phyloP scores from a whole-genome alignment of 345 rosid species.

The Murraya koenigii region DNA sequence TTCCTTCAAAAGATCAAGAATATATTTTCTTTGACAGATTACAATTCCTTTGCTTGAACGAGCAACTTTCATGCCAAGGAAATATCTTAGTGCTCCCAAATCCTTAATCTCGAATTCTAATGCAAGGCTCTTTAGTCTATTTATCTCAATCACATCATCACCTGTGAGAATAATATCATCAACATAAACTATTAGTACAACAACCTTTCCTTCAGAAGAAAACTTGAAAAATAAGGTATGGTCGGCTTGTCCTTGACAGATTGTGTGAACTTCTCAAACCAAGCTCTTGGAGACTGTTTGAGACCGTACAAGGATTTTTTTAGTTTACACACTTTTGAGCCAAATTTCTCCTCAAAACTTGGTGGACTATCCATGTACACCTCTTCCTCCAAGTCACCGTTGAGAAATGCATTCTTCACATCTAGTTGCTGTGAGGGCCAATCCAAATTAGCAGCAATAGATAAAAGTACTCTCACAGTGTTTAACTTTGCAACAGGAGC shows the following conservation, averaged over 20 bases:
- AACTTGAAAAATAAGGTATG: background rate
- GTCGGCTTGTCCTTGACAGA: background rate
- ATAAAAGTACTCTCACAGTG: no score
- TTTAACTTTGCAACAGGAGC: no score
- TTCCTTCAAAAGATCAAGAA: background rate
- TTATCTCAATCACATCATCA: background rate
- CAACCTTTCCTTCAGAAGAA: background rate
- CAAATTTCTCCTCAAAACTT: background rate
- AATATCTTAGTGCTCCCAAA: background rate
- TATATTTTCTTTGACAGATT: background rate
- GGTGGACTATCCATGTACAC: background rate
- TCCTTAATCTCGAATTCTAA: background rate
- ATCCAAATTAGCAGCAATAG: background rate
- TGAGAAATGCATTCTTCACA: background rate
- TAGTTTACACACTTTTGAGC: background rate
- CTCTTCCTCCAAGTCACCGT: background rate
- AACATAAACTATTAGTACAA: background rate
- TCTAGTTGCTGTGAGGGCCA: background rate
- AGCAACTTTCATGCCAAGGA: no score
- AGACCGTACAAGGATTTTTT: background rate
- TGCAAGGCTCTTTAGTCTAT: background rate
- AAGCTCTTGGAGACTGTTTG: background rate
- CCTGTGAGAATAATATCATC: background rate
- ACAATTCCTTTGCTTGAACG: background rate
- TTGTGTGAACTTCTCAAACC: background rate